Percentiles rank a stretch among this genome's conserved stretches.
phyloP scores from a whole-genome alignment of 768 basidiomycete genomes.

The Fibroporia radiculosa region DNA sequence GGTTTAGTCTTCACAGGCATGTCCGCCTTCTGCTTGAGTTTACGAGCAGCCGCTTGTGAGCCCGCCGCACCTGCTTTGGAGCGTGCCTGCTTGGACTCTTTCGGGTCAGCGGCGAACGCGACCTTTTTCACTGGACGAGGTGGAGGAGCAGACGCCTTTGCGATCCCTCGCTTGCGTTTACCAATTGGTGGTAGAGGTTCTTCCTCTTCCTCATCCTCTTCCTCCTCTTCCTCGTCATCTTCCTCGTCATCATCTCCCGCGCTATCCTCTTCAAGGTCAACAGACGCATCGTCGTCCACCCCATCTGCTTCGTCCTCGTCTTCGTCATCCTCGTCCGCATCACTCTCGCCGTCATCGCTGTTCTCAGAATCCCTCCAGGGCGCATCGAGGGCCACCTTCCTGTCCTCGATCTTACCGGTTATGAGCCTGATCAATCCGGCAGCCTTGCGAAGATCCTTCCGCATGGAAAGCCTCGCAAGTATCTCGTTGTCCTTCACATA shows the following conservation, averaged over 20 bases:
- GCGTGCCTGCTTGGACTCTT: slow-evolving; percentile 19
- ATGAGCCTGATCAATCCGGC: slow-evolving; percentile 42
- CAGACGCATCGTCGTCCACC: slow-evolving; percentile 28
- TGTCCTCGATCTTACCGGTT: slow-evolving; percentile 30
- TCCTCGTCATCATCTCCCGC: slow-evolving; percentile 28
- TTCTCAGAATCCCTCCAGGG: slow-evolving; percentile 34
- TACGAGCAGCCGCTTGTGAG: slow-evolving; percentile 5
- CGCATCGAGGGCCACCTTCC: slow-evolving; percentile 33
- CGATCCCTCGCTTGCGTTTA: slow-evolving; percentile 25
- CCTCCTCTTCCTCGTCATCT: slow-evolving; percentile 32
- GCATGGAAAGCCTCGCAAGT: slow-evolving; percentile 37
- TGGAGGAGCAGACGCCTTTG: slow-evolving; percentile 5
- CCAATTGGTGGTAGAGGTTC: slow-evolving; percentile 24
- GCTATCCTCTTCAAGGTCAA: slow-evolving; percentile 27
- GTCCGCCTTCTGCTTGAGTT: slow-evolving; percentile 2
- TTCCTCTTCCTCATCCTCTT: slow-evolving; percentile 38
- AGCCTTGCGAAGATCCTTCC: slow-evolving; percentile 62
- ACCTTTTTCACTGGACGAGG: slow-evolving; percentile 27
- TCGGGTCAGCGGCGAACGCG: slow-evolving; percentile 23
- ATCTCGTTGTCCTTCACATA: slow-evolving; percentile 43
- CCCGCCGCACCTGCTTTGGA: slow-evolving; percentile 17
- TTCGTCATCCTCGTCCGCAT: slow-evolving; percentile 28
- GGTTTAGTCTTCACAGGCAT: slow-evolving; percentile 1
- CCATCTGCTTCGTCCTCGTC: slow-evolving; percentile 30
- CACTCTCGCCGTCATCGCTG: slow-evolving; percentile 30